Evolutionary conservation across 1,284 basidiomycete genomes (phyloP).

Genomic region (Volvariella volvacea): DNA sequence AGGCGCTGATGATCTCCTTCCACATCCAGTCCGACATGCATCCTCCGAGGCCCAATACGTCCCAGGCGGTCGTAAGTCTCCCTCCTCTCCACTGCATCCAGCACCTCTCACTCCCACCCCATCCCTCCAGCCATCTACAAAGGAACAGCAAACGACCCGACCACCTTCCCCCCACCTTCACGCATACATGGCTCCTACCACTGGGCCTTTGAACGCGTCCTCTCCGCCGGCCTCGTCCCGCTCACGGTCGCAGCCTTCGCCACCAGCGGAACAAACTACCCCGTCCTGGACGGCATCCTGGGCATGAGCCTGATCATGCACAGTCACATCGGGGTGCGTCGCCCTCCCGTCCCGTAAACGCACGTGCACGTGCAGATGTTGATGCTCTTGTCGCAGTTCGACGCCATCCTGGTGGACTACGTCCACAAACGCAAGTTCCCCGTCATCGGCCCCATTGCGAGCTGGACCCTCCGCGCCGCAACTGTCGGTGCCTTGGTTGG

Average conservation of each 20-base stretch:
- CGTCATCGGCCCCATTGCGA: slow-evolving; percentile 57
- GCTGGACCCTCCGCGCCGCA: slow-evolving; percentile 73
- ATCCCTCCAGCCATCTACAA: slow-evolving; percentile 72
- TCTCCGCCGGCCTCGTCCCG: slow-evolving; percentile 85
- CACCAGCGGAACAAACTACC: slow-evolving; percentile 64
- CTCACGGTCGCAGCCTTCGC: slow-evolving; percentile 80
- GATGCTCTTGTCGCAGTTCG: slow-evolving; percentile 43
- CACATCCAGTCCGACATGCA: slow-evolving; percentile 13
- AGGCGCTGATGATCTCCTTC: neutral
- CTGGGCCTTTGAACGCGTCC: slow-evolving; percentile 94
- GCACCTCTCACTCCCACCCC: neutral
- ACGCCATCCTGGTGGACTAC: slow-evolving; percentile 79
- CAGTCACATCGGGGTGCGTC: slow-evolving; percentile 85
- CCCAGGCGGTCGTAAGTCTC: slow-evolving; percentile 63
- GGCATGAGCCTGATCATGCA: slow-evolving; percentile 87
- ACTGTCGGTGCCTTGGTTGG: slow-evolving; percentile 88
- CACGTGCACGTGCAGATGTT: neutral
- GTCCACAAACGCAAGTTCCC: slow-evolving; percentile 93
- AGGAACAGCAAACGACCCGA: slow-evolving; percentile 95
- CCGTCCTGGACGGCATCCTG: slow-evolving; percentile 84
- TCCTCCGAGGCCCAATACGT: slow-evolving; percentile 34
- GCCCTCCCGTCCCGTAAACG: neutral
- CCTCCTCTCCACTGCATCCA: no score
- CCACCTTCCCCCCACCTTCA: slow-evolving; percentile 77
- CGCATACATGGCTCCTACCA: slow-evolving; percentile 90